These are phyloP conservation scores for Coemansia sp. DNA, from an alignment of 192 early-diverging fungal species.

Conservation along the genomic window DNA sequence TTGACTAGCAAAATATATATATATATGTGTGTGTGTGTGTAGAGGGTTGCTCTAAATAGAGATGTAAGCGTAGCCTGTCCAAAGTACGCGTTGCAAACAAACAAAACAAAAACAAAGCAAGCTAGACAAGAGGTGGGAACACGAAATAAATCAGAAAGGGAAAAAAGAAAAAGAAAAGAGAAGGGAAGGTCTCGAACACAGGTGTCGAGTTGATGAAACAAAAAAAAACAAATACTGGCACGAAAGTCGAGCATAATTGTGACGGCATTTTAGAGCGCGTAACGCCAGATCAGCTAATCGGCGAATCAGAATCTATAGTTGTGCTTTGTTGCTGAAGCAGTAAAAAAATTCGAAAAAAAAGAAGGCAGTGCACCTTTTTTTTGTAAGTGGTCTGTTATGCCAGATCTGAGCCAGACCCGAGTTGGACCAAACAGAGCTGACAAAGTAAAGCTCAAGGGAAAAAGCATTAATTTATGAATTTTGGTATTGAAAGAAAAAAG, in stretches of 20 bases:
- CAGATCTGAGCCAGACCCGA: too few relatives aligned
- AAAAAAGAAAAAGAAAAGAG: neutral
- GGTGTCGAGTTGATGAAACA: neutral
- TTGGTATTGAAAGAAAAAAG: too few relatives aligned
- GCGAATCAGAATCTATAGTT: neutral
- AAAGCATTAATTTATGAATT: too few relatives aligned
- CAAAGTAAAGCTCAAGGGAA: too few relatives aligned
- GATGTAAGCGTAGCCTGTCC: neutral
- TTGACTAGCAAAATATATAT: too few relatives aligned
- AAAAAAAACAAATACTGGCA: neutral
- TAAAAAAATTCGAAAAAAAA: too few relatives aligned
- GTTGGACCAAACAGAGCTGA: too few relatives aligned
- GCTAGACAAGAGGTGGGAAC: neutral
- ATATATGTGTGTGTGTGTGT: too few relatives aligned
- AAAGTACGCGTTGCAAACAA: neutral
- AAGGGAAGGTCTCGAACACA: neutral
- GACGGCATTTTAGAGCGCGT: neutral
- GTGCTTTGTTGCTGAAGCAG: too few relatives aligned
- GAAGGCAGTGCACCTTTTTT: too few relatives aligned
- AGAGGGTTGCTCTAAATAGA: too few relatives aligned
- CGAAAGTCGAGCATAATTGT: neutral
- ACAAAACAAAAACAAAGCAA: neutral
- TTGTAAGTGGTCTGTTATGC: too few relatives aligned
- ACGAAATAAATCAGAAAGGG: neutral
- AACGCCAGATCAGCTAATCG: neutral